Conservation (phyloP, 495 filamentous ascomycete genomes). For the Amorphotheca resinae region DNA sequence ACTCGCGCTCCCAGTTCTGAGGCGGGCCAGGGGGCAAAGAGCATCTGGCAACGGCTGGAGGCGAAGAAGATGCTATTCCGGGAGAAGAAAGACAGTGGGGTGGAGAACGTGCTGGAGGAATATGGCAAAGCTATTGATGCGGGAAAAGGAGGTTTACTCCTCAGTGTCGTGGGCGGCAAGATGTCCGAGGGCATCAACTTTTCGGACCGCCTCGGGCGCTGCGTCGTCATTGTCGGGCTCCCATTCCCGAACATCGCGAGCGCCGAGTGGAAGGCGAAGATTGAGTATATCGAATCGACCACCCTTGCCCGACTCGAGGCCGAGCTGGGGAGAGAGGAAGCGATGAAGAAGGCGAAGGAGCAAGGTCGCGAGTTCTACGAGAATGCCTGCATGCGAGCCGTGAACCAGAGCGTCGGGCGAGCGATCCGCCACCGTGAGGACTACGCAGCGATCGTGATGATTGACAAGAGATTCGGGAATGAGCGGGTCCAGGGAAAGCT, state of each 20-base stretch:
- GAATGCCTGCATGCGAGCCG: slow-evolving; percentile 90
- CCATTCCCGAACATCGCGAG: slow-evolving; percentile 88
- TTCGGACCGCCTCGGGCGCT: slow-evolving; percentile 78
- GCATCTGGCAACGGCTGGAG: slow-evolving; percentile 27
- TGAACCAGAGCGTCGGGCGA: slow-evolving; percentile 91
- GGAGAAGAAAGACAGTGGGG: slow-evolving; percentile 45
- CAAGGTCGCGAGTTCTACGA: slow-evolving; percentile 79
- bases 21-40: neutral
- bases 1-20: slow-evolving; percentile 26
- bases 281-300: slow-evolving; percentile 71
- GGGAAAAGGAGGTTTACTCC: slow-evolving; percentile 61
- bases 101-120: slow-evolving; percentile 54
- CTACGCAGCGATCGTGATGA: slow-evolving; percentile 78
- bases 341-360: slow-evolving; percentile 38
- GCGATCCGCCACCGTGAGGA: slow-evolving; percentile 82
- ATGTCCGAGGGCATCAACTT: slow-evolving; percentile 98
- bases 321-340: slow-evolving; percentile 13
- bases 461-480: slow-evolving; percentile 64
- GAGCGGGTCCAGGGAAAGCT: slow-evolving; percentile 63
- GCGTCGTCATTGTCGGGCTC: slow-evolving; percentile 77
- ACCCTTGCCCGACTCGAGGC: slow-evolving; percentile 31
- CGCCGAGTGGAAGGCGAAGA: slow-evolving; percentile 83
- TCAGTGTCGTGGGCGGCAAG: slow-evolving; percentile 92
- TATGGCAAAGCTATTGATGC: slow-evolving; percentile 59
- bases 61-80: slow-evolving; percentile 53